Conservation (phyloP, 305 asterid genomes). For the Fraxinus floribunda region DNA sequence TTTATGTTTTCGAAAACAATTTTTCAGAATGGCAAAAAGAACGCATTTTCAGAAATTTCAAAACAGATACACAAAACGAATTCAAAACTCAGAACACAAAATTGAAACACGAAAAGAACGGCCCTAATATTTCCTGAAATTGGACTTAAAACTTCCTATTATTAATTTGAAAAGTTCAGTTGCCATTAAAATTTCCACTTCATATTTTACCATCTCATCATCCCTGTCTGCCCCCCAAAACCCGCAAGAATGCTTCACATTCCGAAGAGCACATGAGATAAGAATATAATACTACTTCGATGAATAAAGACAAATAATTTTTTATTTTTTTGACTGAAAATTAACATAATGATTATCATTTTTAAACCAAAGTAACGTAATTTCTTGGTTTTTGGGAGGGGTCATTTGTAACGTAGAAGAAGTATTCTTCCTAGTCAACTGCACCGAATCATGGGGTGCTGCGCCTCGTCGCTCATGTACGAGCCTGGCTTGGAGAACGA, state of each 20-base stretch:
- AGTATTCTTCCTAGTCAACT: conserved; percentile 37
- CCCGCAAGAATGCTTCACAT: background rate
- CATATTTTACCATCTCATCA: background rate
- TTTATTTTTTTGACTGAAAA: background rate
- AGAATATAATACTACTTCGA: background rate
- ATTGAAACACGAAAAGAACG: too few species aligned
- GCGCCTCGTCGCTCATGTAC: conserved; percentile 37
- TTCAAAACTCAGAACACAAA: too few species aligned
- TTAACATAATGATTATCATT: background rate
- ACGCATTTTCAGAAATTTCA: too few species aligned
- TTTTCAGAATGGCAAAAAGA: too few species aligned
- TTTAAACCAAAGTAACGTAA: background rate
- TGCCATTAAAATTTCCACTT: background rate
- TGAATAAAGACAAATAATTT: background rate
- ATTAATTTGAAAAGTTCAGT: background rate
- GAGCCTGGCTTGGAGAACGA: conserved; percentile 41
- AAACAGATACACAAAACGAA: too few species aligned
- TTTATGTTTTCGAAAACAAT: too few species aligned
- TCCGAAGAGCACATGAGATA: background rate
- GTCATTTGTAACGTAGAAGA: background rate
- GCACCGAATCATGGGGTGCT: conserved; percentile 73
- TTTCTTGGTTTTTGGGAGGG: background rate
- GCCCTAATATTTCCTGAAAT: background rate
- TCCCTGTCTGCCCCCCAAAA: background rate
- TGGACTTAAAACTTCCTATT: too few species aligned